Base-by-base conservation (phyloP, 371 early-diverging fungal species). In the Mucor racemosus region DNA sequence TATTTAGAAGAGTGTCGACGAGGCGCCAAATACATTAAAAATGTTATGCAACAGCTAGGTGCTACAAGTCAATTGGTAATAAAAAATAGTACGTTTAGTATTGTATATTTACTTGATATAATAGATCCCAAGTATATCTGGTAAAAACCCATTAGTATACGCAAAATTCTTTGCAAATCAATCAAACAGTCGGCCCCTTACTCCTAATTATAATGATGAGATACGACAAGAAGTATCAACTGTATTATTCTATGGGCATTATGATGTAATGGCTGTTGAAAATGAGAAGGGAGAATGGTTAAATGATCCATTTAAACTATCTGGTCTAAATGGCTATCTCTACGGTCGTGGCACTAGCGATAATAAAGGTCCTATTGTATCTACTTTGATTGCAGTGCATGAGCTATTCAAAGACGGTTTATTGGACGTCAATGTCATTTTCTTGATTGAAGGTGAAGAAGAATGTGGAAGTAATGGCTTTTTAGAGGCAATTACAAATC, bases 271-370 rank as follows among this genome's bases (percentile, higher is more conserved):
- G 71, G 76, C 87, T 3, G 92, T 90, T 8, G 87, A 89, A 56
- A 73, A 78, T 10, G 86, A 88, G 55, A 75, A 74, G 10, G 67
- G 74, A 14, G 79, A 82, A 56, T 94, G 94, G 82, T 63, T 71
- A 4, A 76, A 71, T 19, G 76, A 83, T 39, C 82, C 81, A 7
- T 83, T 84, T 33, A 70, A 68, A 35, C 58, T 83, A 5, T 74
- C 84, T 35, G 88, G 86, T 3, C 84, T 84, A 62, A 86, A 92
- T 70, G 93, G 93, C 5, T 91, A 91, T 66, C 72, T 94, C 1
- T 94, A 94, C 61, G 93, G 91, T 33, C 80, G 94, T 71, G 94
- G 94, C n/a, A 89, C 90, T 1, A 90, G 90, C 7, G 94, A 94
- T 57, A 90, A 94, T 72, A 94, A 94, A 78, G 94, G 94, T 11